Evolutionary conservation across 176 grass and related monocot species (phyloP).

Genomic region (Zoysia japonica): DNA sequence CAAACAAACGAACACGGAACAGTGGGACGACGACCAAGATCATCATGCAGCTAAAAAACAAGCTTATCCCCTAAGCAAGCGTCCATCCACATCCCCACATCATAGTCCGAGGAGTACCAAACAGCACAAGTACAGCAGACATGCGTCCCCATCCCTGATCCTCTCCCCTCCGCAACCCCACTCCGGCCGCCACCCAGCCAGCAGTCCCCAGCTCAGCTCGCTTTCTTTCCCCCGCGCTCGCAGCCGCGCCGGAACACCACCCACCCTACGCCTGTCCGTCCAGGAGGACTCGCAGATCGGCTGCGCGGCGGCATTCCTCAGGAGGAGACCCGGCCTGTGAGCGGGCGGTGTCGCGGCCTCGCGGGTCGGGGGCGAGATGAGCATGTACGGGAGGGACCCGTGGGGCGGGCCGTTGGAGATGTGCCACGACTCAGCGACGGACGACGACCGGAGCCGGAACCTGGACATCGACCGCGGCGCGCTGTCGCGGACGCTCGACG

Average conservation of each 20-base stretch:
- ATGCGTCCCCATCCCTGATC: constrained; percentile 24
- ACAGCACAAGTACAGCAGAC: constrained; percentile 31
- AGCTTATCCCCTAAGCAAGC: constrained; percentile 13
- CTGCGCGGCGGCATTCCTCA: constrained; percentile 3
- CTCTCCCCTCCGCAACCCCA: background rate
- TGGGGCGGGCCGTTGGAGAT: constrained; percentile 94
- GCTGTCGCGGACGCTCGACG: constrained; percentile 77
- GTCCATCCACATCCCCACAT: constrained; percentile 26
- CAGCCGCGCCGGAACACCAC: background rate
- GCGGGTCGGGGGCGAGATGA: constrained; percentile 46
- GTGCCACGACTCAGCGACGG: constrained; percentile 80
- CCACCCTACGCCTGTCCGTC: background rate
- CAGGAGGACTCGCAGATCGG: background rate
- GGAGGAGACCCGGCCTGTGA: background rate
- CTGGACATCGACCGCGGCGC: constrained; percentile 82
- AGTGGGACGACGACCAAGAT: constrained; percentile 6
- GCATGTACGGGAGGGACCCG: constrained; percentile 93
- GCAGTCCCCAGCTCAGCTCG: constrained; percentile 9
- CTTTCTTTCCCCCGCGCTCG: background rate
- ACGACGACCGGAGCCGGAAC: constrained; percentile 95
- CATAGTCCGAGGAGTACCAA: constrained; percentile 14
- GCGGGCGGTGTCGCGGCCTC: background rate
- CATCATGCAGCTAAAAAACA: constrained; percentile 22
- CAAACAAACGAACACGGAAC: background rate
- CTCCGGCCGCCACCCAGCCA: constrained; percentile 20